Evolutionary conservation across 768 basidiomycete species (phyloP), one percentile per base, ranked within the genome.

Genomic region (Cystobasidium onofrii): DNA sequence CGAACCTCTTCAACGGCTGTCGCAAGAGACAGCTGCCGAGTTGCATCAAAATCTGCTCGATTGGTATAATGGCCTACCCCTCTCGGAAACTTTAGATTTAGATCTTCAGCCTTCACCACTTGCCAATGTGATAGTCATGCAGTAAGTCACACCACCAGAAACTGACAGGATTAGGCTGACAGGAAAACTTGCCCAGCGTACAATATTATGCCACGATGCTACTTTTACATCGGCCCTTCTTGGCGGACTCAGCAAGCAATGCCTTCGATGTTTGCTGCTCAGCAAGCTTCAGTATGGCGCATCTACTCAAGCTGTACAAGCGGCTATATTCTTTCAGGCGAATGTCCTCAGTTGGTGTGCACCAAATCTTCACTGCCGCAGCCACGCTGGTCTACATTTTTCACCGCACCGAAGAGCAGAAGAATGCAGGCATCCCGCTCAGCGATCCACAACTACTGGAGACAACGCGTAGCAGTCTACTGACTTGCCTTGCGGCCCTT

Each of bases 181-280:
- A 33, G 10, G 46, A 12, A 50, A 15, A 23, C n/a, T 18, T 33
- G 9, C 25, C 15, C 25, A 61, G 63, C 23, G 27, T 64, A 6
- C 63, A 64, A 43, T 64, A 41, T 34, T 64, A 64, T 64, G 63
- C 63, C 10, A 43, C 39, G 39, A 64, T 64, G 63, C 63, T 64
- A n/a, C 63, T 64, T n/a, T 64, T 64, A 25, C 63, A 64, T 27
- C 63, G 63, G 18, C 63, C 63, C 17, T 64, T 64, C 44, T 34
- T 64, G 10, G 63, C 63, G 15, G 63, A 64, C 27, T 25, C 63
- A 23, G 25, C 36, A 6, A 43, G 63, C 31, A 64, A 64, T 23
- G 63, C 63, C n/a, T 64, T 64, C 27, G 27, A 12, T 2, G 63
- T 64, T 17, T 39, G 10, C 10, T 64, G 63, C 34, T 64, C 63